A percentile compares a stretch with the other conserved stretches of the same genome.
These are phyloP conservation scores for Chlorella variabilis DNA, from an alignment of 163 green algal genomes.

Conservation along the genomic window DNA sequence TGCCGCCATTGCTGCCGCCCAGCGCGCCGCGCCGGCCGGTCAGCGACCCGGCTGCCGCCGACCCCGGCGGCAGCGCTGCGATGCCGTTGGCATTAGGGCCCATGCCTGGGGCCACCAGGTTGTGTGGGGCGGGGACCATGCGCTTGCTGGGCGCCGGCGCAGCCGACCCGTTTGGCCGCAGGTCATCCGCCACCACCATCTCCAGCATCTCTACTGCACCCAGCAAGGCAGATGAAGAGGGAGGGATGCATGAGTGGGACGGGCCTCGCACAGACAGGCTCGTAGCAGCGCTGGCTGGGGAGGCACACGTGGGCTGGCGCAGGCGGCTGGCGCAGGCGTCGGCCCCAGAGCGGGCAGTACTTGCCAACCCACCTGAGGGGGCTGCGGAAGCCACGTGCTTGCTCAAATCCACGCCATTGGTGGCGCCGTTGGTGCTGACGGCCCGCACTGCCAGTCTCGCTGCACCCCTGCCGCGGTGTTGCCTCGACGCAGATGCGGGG, in stretches of 20 bases:
- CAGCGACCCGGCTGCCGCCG: background rate
- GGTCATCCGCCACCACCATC: constrained; percentile 29
- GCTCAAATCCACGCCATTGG: background rate
- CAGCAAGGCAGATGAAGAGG: background rate
- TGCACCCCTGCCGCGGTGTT: background rate
- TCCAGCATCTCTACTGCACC: constrained; percentile 30
- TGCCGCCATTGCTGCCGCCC: background rate
- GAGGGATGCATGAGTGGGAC: no score
- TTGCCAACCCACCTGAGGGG: background rate
- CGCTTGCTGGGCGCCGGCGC: background rate
- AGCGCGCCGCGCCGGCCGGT: background rate
- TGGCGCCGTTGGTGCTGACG: background rate
- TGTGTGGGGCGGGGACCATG: constrained; percentile 19
- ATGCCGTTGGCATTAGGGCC: background rate
- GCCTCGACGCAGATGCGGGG: background rate
- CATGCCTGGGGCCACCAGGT: background rate
- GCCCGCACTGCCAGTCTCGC: background rate
- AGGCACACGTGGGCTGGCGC: no score
- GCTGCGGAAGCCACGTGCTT: background rate
- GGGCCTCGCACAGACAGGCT: no score
- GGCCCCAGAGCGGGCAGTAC: no score
- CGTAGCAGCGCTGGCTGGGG: no score
- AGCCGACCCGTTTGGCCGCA: background rate
- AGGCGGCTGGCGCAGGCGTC: background rate
- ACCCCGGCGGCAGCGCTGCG: background rate